Base-by-base conservation (phyloP, 2,329 filamentous ascomycete species). In the Remersonia thermophila region DNA sequence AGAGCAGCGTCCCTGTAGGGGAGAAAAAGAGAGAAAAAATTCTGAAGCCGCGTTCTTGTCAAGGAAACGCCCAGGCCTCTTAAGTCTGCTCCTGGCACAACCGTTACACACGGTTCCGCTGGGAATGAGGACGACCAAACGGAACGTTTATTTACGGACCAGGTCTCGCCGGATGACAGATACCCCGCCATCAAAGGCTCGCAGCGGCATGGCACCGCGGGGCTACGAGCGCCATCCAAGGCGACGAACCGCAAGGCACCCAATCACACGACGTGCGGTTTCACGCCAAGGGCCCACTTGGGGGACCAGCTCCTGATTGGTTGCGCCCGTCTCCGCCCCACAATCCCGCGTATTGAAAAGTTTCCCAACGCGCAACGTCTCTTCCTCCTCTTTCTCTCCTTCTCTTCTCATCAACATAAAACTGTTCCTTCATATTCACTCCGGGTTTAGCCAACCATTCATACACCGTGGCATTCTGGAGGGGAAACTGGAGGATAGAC, bases 401-500 rank as follows among this genome's bases (percentile, higher is more conserved):
- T 57, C 54, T 53, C 58, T 49, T 40, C 12, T 3, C 12, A 29
- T 29, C 27, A 29, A 23, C 20, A 50, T 51, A 51, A 51, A 51
- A 47, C 48, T 46, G 56, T 63, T 68, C 66, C 66, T 68, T 63
- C 71, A 69, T 71, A 80, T 81, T 79, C 75, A 80, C 75, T 80
- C 74, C 71, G 68, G 64, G 62, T 69, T n/a, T n/a, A n/a, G n/a
- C n/a, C 65, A 63, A 6, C 20, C 5, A 60, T 60, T 63, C 54
- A 58, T 60, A 55, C 62, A 63, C 69, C 63, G 67, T 65, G 63
- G 48, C 49, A 48, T 50, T 53, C 57, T 65, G 69, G 76, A 80
- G 74, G 77, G 77, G 77, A 80, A 80, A 80, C 62, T 70, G 74
- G 68, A 73, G 73, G 75, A 75, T 52, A 81, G 75, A 77, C 50